Conservation (phyloP, 2,329 filamentous ascomycete genomes). For the Ilyonectria robusta region DNA sequence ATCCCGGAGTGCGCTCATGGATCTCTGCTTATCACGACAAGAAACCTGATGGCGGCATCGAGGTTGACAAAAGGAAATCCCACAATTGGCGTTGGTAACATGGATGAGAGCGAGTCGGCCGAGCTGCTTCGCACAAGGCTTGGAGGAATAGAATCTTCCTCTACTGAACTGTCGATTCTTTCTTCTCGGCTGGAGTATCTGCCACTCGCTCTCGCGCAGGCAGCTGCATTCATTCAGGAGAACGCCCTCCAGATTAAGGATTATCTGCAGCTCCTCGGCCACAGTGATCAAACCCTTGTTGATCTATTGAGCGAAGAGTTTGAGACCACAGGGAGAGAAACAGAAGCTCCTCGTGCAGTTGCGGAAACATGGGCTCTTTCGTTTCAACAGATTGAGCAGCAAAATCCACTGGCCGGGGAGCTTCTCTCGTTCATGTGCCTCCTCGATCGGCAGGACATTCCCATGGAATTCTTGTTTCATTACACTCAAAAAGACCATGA, state of each 20-base stretch:
- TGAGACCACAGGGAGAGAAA: slow-evolving; percentile 49
- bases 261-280: slow-evolving; percentile 49
- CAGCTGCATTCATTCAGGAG: slow-evolving; percentile 53
- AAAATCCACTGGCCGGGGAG: slow-evolving; percentile 41
- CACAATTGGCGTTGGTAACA: slow-evolving; percentile 47
- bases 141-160: slow-evolving; percentile 23
- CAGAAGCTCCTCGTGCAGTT: slow-evolving; percentile 44
- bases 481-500: slow-evolving; percentile 14
- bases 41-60: slow-evolving; percentile 50
- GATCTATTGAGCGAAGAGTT: slow-evolving; percentile 50
- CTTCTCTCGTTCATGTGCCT: slow-evolving; percentile 53
- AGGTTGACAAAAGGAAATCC: slow-evolving; percentile 41
- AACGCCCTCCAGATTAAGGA: slow-evolving; percentile 40
- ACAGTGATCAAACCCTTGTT: slow-evolving; percentile 24
- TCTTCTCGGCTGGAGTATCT: slow-evolving; percentile 49
- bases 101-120: slow-evolving; percentile 44
- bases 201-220: slow-evolving; percentile 54
- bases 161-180: slow-evolving; percentile 29
- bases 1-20: slow-evolving; percentile 51
- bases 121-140: slow-evolving; percentile 40
- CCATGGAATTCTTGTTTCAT: slow-evolving; percentile 39
- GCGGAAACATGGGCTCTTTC: slow-evolving; percentile 52
- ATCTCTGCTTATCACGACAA: slow-evolving; percentile 51
- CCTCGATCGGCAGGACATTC: slow-evolving; percentile 50
- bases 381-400: slow-evolving; percentile 50